Percentiles rank a stretch among this genome's conserved stretches.
These are phyloP conservation scores for Candida sithepensis DNA, from an alignment of 805 yeast genomes.

Conservation along the genomic window DNA sequence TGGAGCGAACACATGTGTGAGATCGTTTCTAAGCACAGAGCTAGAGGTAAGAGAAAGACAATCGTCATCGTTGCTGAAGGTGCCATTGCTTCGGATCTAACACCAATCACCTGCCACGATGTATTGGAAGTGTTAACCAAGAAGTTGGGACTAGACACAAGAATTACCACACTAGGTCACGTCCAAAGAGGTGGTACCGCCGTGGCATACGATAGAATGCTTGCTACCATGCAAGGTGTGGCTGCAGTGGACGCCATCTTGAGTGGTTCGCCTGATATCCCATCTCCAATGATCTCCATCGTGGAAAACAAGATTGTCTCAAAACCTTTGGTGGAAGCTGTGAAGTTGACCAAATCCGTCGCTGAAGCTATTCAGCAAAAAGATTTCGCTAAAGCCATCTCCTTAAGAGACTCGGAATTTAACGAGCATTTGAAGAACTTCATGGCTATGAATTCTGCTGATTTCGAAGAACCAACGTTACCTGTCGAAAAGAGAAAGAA, in stretches of 20 bases:
- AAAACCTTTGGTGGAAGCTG: constrained; percentile 70
- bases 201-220: constrained; percentile 85
- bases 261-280: constrained; percentile 82
- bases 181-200: constrained; percentile 99
- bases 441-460: constrained; percentile 64
- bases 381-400: constrained; percentile 68
- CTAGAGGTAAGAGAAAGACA: constrained; percentile 71
- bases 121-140: constrained; percentile 64
- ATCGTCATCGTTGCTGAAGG: constrained; percentile 84
- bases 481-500: constrained; percentile 52
- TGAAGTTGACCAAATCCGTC: constrained; percentile 63
- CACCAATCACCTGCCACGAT: constrained; percentile 61
- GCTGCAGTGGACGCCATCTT: constrained; percentile 94
- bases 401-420: constrained; percentile 67
- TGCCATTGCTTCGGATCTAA: constrained; percentile 66
- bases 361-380: constrained; percentile 64
- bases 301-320: constrained; percentile 68
- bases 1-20: constrained; percentile 70
- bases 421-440: constrained; percentile 60
- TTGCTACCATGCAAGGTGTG: constrained; percentile 96
- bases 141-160: constrained; percentile 63
- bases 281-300: constrained; percentile 86
- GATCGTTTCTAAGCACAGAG: constrained; percentile 61
- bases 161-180: constrained; percentile 93
- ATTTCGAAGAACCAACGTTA: constrained; percentile 59